Evolutionary conservation across 306 rosid genomes (phyloP).

Genomic region (Argentina anserina): DNA sequence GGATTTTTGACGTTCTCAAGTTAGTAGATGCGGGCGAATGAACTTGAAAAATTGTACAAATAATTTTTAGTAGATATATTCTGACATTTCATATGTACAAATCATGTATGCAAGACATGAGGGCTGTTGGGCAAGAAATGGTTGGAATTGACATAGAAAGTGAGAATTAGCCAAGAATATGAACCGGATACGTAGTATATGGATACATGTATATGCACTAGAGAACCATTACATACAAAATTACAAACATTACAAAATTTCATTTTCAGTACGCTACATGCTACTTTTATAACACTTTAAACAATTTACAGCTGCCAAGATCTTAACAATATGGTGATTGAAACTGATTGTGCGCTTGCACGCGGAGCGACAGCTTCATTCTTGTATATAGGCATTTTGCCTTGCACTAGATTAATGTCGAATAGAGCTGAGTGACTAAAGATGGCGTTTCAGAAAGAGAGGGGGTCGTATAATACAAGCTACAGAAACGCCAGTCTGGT

Average conservation of each 20-base stretch:
- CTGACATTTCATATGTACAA: too few species aligned
- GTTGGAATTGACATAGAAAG: too few species aligned
- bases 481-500: slow-evolving; percentile 16
- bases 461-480: slow-evolving; percentile 35
- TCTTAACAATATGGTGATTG: slow-evolving; percentile 21
- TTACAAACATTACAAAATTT: slow-evolving; percentile 55
- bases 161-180: too few species aligned
- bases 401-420: slow-evolving; percentile 18
- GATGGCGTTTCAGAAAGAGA: slow-evolving; percentile 15
- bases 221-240: slow-evolving; percentile 37
- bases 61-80: too few species aligned
- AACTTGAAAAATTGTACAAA: too few species aligned
- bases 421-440: slow-evolving; percentile 10
- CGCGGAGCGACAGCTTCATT: slow-evolving; percentile 29
- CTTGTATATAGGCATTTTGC: slow-evolving; percentile 27
- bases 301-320: slow-evolving; percentile 53
- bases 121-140: too few species aligned
- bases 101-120: too few species aligned
- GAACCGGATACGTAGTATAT: neutral
- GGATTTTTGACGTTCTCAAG: too few species aligned
- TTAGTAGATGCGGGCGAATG: too few species aligned
- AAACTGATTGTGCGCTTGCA: slow-evolving; percentile 37
- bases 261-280: slow-evolving; percentile 25
- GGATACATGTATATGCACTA: slow-evolving; percentile 14
- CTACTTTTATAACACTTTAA: slow-evolving; percentile 39